These are phyloP conservation scores for Russula dissimulans DNA, from an alignment of 768 basidiomycete species.

Conservation along the genomic window DNA sequence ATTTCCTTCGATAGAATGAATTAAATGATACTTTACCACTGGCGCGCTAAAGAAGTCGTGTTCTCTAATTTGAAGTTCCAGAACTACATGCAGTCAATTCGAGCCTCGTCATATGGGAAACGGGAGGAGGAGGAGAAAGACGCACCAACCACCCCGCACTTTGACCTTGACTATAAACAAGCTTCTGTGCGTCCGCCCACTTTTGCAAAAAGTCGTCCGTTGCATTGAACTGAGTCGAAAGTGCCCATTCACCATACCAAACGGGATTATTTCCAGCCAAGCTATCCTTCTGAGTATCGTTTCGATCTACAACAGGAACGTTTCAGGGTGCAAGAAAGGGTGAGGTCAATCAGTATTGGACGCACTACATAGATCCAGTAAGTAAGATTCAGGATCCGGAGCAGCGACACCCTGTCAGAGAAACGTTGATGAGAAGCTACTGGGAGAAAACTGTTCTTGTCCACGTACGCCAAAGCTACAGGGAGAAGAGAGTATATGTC, in stretches of 20 bases:
- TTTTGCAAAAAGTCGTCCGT: conserved; percentile 49
- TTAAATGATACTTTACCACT: conserved; percentile 47
- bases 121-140: neutral
- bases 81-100: conserved; percentile 30
- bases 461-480: conserved; percentile 48
- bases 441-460: neutral
- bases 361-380: conserved; percentile 63
- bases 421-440: conserved; percentile 32
- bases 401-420: conserved; percentile 55
- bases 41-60: conserved; percentile 40
- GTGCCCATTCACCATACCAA: conserved; percentile 52
- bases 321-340: neutral
- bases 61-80: conserved; percentile 74
- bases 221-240: conserved; percentile 56
- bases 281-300: conserved; percentile 42
- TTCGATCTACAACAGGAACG: conserved; percentile 38
- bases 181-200: conserved; percentile 74
- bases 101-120: neutral
- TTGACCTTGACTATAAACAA: conserved; percentile 47
- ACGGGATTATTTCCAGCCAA: conserved; percentile 38
- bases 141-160: conserved; percentile 60
- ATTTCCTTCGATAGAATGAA: neutral
- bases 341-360: neutral
- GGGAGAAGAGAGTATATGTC: neutral
- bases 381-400: conserved; percentile 52